These are phyloP conservation scores for Venturia aucupariae DNA, from an alignment of 2,329 filamentous ascomycete genomes.

Conservation along the genomic window DNA sequence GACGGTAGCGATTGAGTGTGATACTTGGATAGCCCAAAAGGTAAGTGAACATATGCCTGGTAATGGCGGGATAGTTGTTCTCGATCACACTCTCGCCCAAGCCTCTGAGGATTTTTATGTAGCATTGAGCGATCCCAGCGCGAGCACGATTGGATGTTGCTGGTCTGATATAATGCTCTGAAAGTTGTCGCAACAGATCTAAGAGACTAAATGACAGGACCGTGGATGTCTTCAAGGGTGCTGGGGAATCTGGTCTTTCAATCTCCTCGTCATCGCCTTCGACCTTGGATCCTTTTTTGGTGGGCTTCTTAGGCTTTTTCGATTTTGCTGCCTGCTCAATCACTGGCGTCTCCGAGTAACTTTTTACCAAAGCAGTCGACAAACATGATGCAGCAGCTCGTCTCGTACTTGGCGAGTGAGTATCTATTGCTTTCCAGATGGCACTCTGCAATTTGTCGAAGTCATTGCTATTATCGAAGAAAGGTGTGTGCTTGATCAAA, in stretches of 20 bases:
- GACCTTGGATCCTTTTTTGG: slow-evolving; percentile 54
- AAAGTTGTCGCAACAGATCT: slow-evolving; percentile 72
- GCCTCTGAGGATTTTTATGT: slow-evolving; percentile 67
- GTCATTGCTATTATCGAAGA: slow-evolving; percentile 81
- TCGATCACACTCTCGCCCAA: slow-evolving; percentile 79
- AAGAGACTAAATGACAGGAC: slow-evolving; percentile 63
- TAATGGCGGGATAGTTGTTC: slow-evolving; percentile 69
- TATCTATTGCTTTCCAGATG: slow-evolving; percentile 82
- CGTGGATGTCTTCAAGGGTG: slow-evolving; percentile 61
- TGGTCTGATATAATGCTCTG: slow-evolving; percentile 67
- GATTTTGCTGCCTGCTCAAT: slow-evolving; percentile 46
- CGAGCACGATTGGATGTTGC: slow-evolving; percentile 73
- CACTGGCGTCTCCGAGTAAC: slow-evolving; percentile 56
- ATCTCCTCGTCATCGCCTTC: slow-evolving; percentile 65
- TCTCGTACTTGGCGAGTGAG: slow-evolving; percentile 61
- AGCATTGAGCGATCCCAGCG: slow-evolving; percentile 79
- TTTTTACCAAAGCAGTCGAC: slow-evolving; percentile 72
- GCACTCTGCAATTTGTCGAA: slow-evolving; percentile 80
- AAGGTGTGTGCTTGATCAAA: slow-evolving; percentile 61
- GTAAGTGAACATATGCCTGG: slow-evolving; percentile 71
- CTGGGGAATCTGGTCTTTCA: slow-evolving; percentile 62
- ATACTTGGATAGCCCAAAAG: slow-evolving; percentile 68
- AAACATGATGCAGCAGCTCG: slow-evolving; percentile 82
- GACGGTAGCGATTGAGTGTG: slow-evolving; percentile 74
- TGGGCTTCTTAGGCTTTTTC: slow-evolving; percentile 65